Percentiles rank a stretch among this genome's conserved stretches.
Conservation (phyloP, 352 stramenopile species). For the Discostella stelligera region DNA sequence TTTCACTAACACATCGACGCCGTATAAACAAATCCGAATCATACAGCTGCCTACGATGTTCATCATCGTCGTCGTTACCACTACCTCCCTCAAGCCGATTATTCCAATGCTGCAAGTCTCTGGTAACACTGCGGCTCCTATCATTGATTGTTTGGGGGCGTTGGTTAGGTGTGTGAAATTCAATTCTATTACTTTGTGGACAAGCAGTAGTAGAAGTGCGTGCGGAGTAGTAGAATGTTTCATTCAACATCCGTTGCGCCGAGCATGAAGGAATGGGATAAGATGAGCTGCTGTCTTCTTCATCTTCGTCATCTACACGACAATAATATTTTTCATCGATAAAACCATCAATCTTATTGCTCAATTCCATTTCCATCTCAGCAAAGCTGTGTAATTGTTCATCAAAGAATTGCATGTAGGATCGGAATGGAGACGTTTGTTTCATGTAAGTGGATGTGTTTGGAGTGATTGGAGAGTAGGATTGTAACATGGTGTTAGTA, state of each 20-base stretch:
- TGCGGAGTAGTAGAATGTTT: neutral
- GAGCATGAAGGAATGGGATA: neutral
- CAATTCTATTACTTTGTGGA: neutral
- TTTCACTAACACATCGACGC: neutral
- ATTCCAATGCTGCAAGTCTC: neutral
- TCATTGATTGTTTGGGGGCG: neutral
- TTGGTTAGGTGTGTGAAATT: neutral
- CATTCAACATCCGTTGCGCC: neutral
- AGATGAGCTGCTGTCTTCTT: neutral
- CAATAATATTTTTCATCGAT: neutral
- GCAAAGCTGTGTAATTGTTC: conserved; percentile 28
- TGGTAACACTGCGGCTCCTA: neutral
- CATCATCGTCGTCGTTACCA: neutral
- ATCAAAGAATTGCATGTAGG: conserved; percentile 25
- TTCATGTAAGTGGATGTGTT: conserved; percentile 9
- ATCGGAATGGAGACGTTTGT: conserved; percentile 26
- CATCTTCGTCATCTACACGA: neutral
- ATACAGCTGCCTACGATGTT: neutral
- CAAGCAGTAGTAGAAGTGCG: neutral
- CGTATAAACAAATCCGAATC: neutral
- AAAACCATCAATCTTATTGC: conserved; percentile 23
- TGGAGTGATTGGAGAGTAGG: conserved; percentile 10
- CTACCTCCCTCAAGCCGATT: neutral
- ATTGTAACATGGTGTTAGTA: neutral
- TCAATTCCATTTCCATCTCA: conserved; percentile 13